Percentiles rank a stretch among this genome's conserved stretches.
These are phyloP conservation scores for Rhodomyrtus tomentosa DNA, from an alignment of 345 rosid species.

Conservation along the genomic window DNA sequence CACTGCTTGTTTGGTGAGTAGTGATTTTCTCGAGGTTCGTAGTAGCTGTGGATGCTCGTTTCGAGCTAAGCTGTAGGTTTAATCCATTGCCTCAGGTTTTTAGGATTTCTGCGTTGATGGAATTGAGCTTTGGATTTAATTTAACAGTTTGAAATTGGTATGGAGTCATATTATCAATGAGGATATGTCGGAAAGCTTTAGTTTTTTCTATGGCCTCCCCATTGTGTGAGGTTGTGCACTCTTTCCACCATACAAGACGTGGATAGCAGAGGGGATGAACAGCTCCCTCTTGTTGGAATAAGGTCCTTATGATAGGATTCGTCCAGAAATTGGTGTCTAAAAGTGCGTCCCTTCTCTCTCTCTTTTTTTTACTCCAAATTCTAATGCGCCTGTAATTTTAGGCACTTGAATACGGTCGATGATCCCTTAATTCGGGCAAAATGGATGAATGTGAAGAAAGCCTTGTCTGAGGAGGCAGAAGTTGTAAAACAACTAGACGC, in stretches of 20 bases:
- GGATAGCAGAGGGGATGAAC: background rate
- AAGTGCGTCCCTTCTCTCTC: background rate
- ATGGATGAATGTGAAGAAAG: slow-evolving; percentile 95
- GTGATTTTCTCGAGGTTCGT: background rate
- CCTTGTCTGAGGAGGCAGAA: slow-evolving; percentile 78
- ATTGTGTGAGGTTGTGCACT: background rate
- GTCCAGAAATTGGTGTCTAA: background rate
- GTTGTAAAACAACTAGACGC: slow-evolving; percentile 91
- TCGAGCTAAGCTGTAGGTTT: background rate
- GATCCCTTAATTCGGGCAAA: slow-evolving; percentile 74
- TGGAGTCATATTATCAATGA: background rate
- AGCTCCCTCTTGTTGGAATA: background rate
- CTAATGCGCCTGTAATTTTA: slow-evolving; percentile 1
- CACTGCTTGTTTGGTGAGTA: background rate
- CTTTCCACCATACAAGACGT: background rate
- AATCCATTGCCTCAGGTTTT: background rate
- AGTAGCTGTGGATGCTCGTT: background rate
- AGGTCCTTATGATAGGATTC: background rate
- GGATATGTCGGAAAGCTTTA: no score
- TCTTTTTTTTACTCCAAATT: background rate
- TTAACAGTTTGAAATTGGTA: background rate
- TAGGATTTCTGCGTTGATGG: background rate
- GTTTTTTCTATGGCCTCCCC: background rate
- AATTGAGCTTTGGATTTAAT: background rate
- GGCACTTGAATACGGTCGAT: slow-evolving; percentile 77